Conservation (phyloP, 2,329 filamentous ascomycete species). For the Sclerotinia glacialis region DNA sequence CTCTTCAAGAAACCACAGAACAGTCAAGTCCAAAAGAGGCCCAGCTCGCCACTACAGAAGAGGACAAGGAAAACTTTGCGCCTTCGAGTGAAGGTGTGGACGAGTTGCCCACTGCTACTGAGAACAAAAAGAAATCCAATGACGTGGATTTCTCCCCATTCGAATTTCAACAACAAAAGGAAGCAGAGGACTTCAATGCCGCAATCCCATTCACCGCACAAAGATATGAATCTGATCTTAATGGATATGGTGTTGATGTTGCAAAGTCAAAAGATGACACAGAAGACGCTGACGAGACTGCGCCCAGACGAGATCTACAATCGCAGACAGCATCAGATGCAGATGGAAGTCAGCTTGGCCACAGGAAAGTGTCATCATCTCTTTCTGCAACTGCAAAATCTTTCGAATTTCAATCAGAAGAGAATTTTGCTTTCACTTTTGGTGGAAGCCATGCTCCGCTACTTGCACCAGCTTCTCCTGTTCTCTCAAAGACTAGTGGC, state of each 20-base stretch:
- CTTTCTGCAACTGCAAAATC: constrained; percentile 70
- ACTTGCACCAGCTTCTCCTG: constrained; percentile 16
- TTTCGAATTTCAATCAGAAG: constrained; percentile 49
- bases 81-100: constrained; percentile 27
- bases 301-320: constrained; percentile 4
- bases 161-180: constrained; percentile 52
- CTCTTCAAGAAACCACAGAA: constrained; percentile 39
- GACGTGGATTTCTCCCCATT: constrained; percentile 57
- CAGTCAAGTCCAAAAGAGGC: constrained; percentile 38
- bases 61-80: constrained; percentile 38
- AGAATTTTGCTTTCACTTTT: constrained; percentile 34
- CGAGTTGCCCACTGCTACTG: constrained; percentile 30
- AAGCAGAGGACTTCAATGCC: constrained; percentile 42
- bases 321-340: constrained; percentile 28
- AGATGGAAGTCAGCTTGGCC: constrained; percentile 24
- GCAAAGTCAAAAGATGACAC: constrained; percentile 36
- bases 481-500: constrained; percentile 22
- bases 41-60: constrained; percentile 21
- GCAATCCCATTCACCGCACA: constrained; percentile 35
- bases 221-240: constrained; percentile 34
- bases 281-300: constrained; percentile 24
- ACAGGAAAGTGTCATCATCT: constrained; percentile 50
- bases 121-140: constrained; percentile 46
- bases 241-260: constrained; percentile 32
- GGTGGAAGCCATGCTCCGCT: constrained; percentile 23